A percentile compares a stretch with the other conserved stretches of the same genome.
These are phyloP conservation scores for Fusarium sp. DNA, from an alignment of 2,329 filamentous ascomycete species.

Conservation along the genomic window DNA sequence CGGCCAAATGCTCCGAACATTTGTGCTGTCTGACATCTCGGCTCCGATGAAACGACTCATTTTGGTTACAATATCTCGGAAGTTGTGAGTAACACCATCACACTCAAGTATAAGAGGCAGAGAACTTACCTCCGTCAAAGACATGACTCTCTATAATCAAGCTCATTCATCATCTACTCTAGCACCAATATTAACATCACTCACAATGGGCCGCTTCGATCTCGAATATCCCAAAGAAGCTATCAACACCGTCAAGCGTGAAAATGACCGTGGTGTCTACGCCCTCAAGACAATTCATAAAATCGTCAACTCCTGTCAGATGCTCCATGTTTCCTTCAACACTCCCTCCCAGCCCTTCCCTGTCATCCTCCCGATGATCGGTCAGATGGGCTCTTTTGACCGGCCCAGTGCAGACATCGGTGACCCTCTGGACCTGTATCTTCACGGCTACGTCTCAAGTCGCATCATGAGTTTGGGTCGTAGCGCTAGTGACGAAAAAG, in stretches of 20 bases:
- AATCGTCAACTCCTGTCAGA: constrained; percentile 79
- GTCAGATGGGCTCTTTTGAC: constrained; percentile 80
- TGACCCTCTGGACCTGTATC: constrained; percentile 80
- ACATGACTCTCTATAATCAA: background rate
- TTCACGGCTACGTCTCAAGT: constrained; percentile 86
- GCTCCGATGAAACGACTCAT: constrained; percentile 18
- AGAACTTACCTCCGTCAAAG: background rate
- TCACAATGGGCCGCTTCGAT: constrained; percentile 54
- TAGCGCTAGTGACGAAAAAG: constrained; percentile 49
- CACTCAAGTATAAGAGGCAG: constrained; percentile 16
- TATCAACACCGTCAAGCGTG: constrained; percentile 76
- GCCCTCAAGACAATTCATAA: constrained; percentile 78
- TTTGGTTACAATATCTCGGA: background rate
- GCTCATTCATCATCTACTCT: background rate
- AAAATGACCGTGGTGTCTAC: constrained; percentile 76
- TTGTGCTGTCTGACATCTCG: constrained; percentile 6
- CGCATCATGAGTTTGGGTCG: constrained; percentile 78
- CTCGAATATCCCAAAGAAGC: constrained; percentile 74
- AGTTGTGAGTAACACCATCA: background rate
- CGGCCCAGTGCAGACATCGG: constrained; percentile 69
- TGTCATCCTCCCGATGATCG: constrained; percentile 86
- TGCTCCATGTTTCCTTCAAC: constrained; percentile 85
- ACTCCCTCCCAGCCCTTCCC: constrained; percentile 76
- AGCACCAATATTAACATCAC: background rate
- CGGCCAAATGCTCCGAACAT: constrained; percentile 16